A percentile compares a stretch with the other conserved stretches of the same genome.
Conservation (phyloP, 2,329 filamentous ascomycete genomes). For the Fusarium sp. region DNA sequence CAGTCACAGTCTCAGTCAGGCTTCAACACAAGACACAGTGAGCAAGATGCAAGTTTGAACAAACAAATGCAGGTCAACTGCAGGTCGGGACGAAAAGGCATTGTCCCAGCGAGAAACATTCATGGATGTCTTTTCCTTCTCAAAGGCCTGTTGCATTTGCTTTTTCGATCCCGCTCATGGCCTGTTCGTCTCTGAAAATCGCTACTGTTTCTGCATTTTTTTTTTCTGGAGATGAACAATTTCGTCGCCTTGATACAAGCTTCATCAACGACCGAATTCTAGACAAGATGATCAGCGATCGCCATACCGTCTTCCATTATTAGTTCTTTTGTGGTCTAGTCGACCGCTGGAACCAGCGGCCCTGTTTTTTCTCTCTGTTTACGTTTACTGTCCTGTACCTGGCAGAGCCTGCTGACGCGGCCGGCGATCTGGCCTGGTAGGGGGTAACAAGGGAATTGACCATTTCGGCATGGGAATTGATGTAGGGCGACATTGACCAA, state of each 20-base stretch:
- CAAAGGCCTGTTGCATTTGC: not conserved
- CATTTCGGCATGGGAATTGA: conserved; percentile 11
- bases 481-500: conserved; percentile 33
- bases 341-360: conserved; percentile 23
- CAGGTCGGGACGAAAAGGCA: not conserved
- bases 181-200: not conserved
- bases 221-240: conserved; percentile 2
- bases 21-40: not conserved
- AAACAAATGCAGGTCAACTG: conserved; percentile 1
- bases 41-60: not conserved
- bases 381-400: conserved; percentile 9
- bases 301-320: conserved; percentile 5
- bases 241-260: conserved; percentile 6
- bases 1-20: not conserved
- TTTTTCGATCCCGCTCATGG: not conserved
- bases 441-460: conserved; percentile 16
- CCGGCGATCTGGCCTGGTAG: conserved; percentile 35
- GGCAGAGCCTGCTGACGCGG: conserved; percentile 38
- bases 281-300: conserved; percentile 17
- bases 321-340: conserved; percentile 24
- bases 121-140: conserved; percentile 5
- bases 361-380: conserved; percentile 20
- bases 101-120: not conserved
- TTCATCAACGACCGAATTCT: conserved; percentile 12
- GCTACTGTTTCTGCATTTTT: not conserved